Percentiles rank a stretch among this genome's conserved stretches.
phyloP scores from a whole-genome alignment of 306 rosid genomes.

The Astragalus glycyphyllos region DNA sequence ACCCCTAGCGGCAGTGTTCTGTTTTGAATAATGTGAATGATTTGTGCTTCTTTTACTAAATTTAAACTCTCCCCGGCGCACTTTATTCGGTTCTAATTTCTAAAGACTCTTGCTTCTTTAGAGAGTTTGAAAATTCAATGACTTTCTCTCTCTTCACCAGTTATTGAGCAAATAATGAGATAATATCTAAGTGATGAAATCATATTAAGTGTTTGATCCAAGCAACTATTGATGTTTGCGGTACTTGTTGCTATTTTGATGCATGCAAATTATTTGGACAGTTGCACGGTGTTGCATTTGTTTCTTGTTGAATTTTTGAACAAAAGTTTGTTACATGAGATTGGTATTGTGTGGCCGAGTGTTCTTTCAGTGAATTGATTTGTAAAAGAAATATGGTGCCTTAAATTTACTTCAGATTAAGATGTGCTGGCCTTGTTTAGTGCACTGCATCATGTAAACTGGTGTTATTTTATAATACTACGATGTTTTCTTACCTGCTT shows the following conservation, averaged over 20 bases:
- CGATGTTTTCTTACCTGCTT: constrained; percentile 4
- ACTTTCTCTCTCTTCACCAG: neutral
- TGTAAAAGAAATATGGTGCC: neutral
- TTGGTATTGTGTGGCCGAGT: neutral
- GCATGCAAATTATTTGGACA: constrained; percentile 12
- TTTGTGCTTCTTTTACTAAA: constrained; percentile 11
- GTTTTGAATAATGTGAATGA: neutral
- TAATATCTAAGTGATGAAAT: constrained; percentile 14
- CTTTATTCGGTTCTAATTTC: constrained; percentile 34
- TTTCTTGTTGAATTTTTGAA: constrained; percentile 6
- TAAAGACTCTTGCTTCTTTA: constrained; percentile 12
- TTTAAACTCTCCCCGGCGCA: constrained; percentile 4
- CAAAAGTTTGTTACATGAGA: neutral
- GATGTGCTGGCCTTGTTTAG: constrained; percentile 16
- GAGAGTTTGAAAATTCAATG: neutral
- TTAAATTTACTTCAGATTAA: neutral
- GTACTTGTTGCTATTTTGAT: constrained; percentile 23
- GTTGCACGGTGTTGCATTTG: constrained; percentile 16
- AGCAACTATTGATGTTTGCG: constrained; percentile 9
- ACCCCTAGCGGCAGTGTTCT: too few relatives aligned
- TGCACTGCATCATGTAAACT: constrained; percentile 2
- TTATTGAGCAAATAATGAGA: constrained; percentile 21
- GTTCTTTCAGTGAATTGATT: constrained; percentile 29
- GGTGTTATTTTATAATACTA: constrained; percentile 11
- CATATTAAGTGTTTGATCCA: neutral